phyloP scores from a whole-genome alignment of 1,284 basidiomycete species.

The Lignosus rhinocerotis region DNA sequence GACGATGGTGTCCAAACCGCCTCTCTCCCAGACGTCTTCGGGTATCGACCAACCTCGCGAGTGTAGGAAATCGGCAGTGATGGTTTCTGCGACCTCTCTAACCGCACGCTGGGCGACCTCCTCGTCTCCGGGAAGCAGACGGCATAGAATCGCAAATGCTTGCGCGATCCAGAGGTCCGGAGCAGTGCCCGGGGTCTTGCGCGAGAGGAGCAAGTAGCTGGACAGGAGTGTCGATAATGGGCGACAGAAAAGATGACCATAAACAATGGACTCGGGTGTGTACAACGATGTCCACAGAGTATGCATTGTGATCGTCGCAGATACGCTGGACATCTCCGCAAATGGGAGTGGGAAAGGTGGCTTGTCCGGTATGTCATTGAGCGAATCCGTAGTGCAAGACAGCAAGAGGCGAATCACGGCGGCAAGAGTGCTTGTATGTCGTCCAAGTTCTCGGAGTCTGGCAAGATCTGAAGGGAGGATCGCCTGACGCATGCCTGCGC shows the following conservation, averaged over 20 bases:
- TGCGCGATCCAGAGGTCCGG: slow-evolving; percentile 66
- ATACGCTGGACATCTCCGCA: slow-evolving; percentile 49
- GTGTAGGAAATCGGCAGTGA: slow-evolving; percentile 44
- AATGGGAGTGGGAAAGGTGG: slow-evolving; percentile 63
- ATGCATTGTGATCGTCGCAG: slow-evolving; percentile 49
- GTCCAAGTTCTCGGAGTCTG: slow-evolving; percentile 32
- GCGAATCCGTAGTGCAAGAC: slow-evolving; percentile 50
- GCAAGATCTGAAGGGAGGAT: slow-evolving; percentile 16
- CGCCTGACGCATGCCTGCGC: slow-evolving; percentile 12
- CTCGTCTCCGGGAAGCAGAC: slow-evolving; percentile 70
- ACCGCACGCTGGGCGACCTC: slow-evolving; percentile 44
- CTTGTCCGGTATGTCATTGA: slow-evolving; percentile 34
- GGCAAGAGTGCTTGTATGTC: slow-evolving; percentile 40
- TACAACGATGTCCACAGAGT: slow-evolving; percentile 46
- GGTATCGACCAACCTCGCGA: slow-evolving; percentile 40
- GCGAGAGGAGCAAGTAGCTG: slow-evolving; percentile 58
- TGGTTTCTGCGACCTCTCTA: slow-evolving; percentile 37
- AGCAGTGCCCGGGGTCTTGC: slow-evolving; percentile 51
- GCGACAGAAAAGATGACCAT: slow-evolving; percentile 43
- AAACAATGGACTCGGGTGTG: slow-evolving; percentile 26
- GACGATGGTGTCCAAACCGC: slow-evolving; percentile 49
- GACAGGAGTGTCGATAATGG: slow-evolving; percentile 54
- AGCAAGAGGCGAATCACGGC: slow-evolving; percentile 64
- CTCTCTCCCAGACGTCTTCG: slow-evolving; percentile 48
- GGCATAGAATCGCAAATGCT: slow-evolving; percentile 52